A percentile compares a stretch with the other conserved stretches of the same genome.
Evolutionary conservation across 2,329 filamentous ascomycete species (phyloP).

Genomic region (Elsinoe batatas): DNA sequence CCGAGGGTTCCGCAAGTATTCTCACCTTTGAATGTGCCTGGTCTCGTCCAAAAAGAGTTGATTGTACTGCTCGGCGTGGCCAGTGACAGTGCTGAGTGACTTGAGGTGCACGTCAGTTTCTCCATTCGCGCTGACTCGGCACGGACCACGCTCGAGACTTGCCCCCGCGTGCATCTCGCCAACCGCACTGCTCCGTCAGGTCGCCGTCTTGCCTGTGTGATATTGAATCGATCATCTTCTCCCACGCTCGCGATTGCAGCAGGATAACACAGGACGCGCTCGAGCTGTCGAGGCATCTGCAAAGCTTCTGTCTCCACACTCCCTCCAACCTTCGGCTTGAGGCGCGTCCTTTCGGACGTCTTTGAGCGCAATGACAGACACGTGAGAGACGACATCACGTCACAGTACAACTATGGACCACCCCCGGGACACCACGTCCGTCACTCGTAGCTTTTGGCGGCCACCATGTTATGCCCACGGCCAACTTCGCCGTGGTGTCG

Average conservation of each 20-base stretch:
- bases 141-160: background rate
- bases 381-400: background rate
- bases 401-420: background rate
- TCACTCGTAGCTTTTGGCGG: no score
- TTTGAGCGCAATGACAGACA: background rate
- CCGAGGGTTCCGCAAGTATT: background rate
- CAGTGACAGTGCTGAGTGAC: background rate
- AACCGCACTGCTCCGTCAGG: background rate
- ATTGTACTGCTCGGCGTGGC: background rate
- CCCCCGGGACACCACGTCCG: no score
- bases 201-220: no score
- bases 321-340: no score
- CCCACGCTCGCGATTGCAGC: no score
- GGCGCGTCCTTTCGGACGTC: background rate
- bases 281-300: no score
- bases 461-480: no score
- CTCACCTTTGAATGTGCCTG: background rate
- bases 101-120: background rate
- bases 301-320: no score
- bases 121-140: background rate
- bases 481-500: no score
- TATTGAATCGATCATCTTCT: no score
- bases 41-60: background rate
- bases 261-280: no score
- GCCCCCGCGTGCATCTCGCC: background rate